These are phyloP conservation scores for Oryza brachyantha DNA, from an alignment of 176 grass and related monocot genomes.

Conservation along the genomic window DNA sequence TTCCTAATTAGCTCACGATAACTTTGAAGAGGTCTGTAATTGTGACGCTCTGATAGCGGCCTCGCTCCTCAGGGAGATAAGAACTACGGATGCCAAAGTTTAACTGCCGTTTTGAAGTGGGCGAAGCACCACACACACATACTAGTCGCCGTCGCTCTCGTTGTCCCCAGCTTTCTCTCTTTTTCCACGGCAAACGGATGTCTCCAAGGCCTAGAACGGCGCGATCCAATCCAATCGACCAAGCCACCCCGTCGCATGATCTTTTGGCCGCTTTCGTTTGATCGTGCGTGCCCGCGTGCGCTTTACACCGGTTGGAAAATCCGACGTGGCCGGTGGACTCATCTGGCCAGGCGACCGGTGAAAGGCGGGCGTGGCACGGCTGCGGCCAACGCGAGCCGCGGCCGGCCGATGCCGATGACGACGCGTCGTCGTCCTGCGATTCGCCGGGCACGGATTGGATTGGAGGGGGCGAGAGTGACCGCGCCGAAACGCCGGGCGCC, in stretches of 20 bases:
- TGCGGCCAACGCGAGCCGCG: too few species aligned
- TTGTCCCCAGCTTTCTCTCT: neutral
- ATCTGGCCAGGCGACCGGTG: too few species aligned
- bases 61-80: neutral
- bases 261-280: too few species aligned
- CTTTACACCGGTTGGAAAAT: neutral
- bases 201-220: neutral
- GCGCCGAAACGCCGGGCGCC: neutral
- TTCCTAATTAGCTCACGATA: conserved; percentile 22
- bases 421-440: too few species aligned
- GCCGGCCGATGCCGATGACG: too few species aligned
- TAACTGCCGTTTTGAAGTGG: neutral
- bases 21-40: conserved; percentile 25
- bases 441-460: too few species aligned
- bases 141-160: neutral
- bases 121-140: neutral
- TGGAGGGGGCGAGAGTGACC: too few species aligned
- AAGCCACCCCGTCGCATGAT: neutral
- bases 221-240: neutral
- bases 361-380: too few species aligned
- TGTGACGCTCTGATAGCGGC: conserved; percentile 15
- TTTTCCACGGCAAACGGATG: neutral
- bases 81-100: neutral
- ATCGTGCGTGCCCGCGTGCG: too few species aligned
- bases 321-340: too few species aligned